Base-by-base conservation (phyloP, 495 filamentous ascomycete species). In the Bombardia bombarda region DNA sequence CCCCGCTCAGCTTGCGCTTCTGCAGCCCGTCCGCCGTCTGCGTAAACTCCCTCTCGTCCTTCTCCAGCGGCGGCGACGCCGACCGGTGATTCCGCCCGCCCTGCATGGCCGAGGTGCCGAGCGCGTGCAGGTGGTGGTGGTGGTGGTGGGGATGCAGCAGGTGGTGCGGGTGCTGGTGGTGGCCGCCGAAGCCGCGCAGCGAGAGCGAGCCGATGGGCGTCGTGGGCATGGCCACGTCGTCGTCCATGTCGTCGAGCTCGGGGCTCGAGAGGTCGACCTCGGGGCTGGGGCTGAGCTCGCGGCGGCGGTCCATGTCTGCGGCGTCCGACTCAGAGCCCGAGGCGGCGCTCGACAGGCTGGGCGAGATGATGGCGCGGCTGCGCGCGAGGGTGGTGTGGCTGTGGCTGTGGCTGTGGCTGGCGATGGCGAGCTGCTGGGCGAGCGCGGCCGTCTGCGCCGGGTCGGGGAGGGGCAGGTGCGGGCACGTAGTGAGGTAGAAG, bases 31-130 rank as follows among this genome's bases (percentile, higher is more conserved):
- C 81, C 7, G 92, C 92, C 5, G 90, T 96, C 65, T 90, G 87
- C 3, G 87, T 95, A 57, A 98, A 98, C 64, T 97, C 92, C 53
- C 83, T 86, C 68, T 98, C 92, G 50, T 97, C 92, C 49, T 86
- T 84, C 67, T 98, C 92, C 22, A 97, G 75, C 18, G 87, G 88
- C 37, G 93, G 92, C 48, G 84, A 88, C 38, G 78, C 77, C 7
- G 80, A 82, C 42, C 84, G 80, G 43, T 80, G 70, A 26, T 81
- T 84, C 56, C 83, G 83, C 57, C 32, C 37, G 1, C 43, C 32
- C 25, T 20, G n/a, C 16, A 40, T 43, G 56, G 59, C 55, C 26
- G 46, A 63, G 61, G 52, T 54, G 24, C 22, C 23, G 4, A 16
- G 26, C 21, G 26, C 14, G 3, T 20, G 40, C 2, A 10, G 7